phyloP scores from a whole-genome alignment of 345 rosid species.

The Angophora floribunda region DNA sequence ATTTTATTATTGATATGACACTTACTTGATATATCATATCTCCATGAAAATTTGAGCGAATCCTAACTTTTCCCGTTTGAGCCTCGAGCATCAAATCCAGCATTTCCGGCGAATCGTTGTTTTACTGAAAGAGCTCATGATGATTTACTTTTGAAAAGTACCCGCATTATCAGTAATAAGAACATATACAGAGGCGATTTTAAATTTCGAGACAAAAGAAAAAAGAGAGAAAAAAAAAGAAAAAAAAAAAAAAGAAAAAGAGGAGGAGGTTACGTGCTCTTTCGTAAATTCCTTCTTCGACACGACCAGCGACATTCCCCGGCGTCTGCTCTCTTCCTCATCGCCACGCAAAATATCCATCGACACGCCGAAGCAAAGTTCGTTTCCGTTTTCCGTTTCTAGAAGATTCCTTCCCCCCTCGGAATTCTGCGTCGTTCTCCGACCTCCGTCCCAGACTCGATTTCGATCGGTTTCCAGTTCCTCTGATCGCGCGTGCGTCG shows the following conservation, averaged over 20 bases:
- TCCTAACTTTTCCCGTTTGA: fast-evolving
- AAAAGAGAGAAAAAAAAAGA: not conserved
- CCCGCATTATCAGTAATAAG: not conserved
- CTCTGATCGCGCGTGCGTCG: not conserved
- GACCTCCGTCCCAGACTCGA: not conserved
- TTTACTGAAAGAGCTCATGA: too few relatives aligned
- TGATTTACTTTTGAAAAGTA: not conserved
- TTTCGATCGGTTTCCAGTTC: not conserved
- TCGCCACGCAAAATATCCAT: not conserved
- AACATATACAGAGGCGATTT: too few relatives aligned
- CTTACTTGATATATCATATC: too few relatives aligned
- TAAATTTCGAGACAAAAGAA: too few relatives aligned
- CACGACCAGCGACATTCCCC: too few relatives aligned
- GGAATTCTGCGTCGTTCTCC: not conserved
- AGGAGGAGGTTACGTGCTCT: too few relatives aligned
- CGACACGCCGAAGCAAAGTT: not conserved
- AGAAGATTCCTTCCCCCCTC: not conserved
- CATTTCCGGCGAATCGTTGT: fast-evolving
- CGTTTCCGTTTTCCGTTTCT: not conserved
- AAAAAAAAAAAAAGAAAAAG: too few relatives aligned
- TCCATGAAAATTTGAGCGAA: fast-evolving
- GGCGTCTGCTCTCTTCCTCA: not conserved
- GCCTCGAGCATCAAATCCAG: not conserved
- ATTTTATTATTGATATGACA: too few relatives aligned
- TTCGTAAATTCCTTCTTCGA: too few relatives aligned